A percentile compares a stretch with the other conserved stretches of the same genome.
These are phyloP conservation scores for Starmerella bombi DNA, from an alignment of 805 yeast species.

Conservation along the genomic window DNA sequence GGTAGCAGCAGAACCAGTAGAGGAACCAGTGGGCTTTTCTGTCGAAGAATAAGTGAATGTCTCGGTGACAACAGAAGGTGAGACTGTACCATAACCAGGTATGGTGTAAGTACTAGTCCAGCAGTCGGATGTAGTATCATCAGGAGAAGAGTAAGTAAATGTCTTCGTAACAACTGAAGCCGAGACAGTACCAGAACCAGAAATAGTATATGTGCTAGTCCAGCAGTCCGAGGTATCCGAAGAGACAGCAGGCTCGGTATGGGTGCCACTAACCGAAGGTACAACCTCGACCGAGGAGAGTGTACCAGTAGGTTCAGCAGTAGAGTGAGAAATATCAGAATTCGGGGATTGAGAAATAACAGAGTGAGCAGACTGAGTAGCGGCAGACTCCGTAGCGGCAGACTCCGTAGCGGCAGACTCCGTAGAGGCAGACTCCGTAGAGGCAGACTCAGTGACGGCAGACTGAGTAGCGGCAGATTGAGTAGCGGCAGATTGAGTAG, in stretches of 20 bases:
- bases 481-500: too few relatives aligned
- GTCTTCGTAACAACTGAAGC: slow-evolving; percentile 4
- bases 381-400: too few relatives aligned
- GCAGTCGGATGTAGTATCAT: slow-evolving; percentile 7
- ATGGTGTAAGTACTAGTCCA: slow-evolving; percentile 10
- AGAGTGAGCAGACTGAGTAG: slow-evolving; percentile 1
- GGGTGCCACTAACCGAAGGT: too few relatives aligned
- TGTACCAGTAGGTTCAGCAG: too few relatives aligned
- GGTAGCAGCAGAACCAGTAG: slow-evolving; percentile 2
- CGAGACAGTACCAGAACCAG: slow-evolving; percentile 3
- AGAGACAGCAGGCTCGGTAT: too few relatives aligned
- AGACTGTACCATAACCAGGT: slow-evolving; percentile 2
- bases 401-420: too few relatives aligned
- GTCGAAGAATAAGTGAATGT: slow-evolving; percentile 2
- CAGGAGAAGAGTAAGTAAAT: background rate
- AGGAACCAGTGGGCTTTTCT: background rate
- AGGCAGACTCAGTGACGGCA: too few relatives aligned
- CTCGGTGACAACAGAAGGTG: slow-evolving; percentile 4
- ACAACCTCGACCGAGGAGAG: too few relatives aligned
- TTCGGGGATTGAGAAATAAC: background rate
- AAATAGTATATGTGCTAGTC: slow-evolving; percentile 9
- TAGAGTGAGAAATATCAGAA: background rate
- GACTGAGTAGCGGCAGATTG: too few relatives aligned
- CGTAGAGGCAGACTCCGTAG: too few relatives aligned
- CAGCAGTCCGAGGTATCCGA: slow-evolving; percentile 12